Base-by-base conservation (phyloP, 1,139 yeast species). In the Kodamaea ohmeri region DNA sequence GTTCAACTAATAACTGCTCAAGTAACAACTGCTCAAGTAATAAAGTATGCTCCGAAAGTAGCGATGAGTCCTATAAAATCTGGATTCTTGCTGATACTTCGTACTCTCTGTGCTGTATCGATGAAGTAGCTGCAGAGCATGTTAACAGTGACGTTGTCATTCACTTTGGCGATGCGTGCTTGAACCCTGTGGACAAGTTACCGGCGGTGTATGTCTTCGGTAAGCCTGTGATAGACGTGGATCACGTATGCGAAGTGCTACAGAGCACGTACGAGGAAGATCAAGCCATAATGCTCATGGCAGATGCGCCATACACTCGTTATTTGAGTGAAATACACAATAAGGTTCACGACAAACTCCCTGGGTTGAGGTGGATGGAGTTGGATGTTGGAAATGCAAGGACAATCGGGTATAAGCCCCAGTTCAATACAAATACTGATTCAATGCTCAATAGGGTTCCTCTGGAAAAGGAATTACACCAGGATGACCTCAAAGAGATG, bases 91-190 rank as follows among this genome's bases (percentile, higher is more conserved):
- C 97, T 0, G 99, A 94, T 54, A 90, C 98, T 0, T 88, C 97
- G 0, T 94, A 92, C 52, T 87, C 96, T 17, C 74, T 96, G 0
- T 92, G 98, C 59, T 92, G 99, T 64, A 85, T 92, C 12, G 99
- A 92, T 58, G 97, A 89, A 54, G 95, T 92, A 16, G 97, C 98
- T 0, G 95, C 97, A 1, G 90, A 85, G 53, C 99, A 92, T 61
- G 95, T 92, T 9, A 58, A 67, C 6, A 92, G 95, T 16, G 96
- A 90, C 46, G 63, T 85, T 8, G 88, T 94, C 21, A 80, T 90
- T 1, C 98, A 92, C 60, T 88, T 89, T 59, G 99, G 99, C 3
- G 95, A 88, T 55, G 94, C 97, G 0, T 92, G 98, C 59, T 63
- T 92, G 52, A 89, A 85, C 48, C 83, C 90, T 0, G 80, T 87